A percentile compares a stretch with the other conserved stretches of the same genome.
Conservation (phyloP, 202 grass and related monocot species). For the Alloteropsis angusta region DNA sequence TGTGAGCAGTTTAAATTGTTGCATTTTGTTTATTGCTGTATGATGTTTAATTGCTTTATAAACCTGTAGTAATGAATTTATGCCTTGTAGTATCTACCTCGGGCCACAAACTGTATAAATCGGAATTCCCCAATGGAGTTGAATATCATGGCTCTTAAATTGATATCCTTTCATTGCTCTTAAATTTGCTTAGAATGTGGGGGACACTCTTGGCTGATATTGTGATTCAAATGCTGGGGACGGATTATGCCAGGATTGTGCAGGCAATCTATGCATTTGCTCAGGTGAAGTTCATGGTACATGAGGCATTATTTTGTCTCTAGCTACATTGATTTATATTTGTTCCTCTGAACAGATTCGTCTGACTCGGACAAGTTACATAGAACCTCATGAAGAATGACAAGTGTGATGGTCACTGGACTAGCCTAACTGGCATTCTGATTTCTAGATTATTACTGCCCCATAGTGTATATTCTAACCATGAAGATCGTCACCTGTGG, state of each 20-base stretch:
- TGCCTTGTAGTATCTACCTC: neutral
- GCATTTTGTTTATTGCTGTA: neutral
- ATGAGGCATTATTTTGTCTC: neutral
- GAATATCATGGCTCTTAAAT: neutral
- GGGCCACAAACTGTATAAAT: neutral
- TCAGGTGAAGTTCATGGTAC: conserved; percentile 42
- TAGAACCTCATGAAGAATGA: conserved; percentile 40
- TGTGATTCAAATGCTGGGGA: conserved; percentile 95
- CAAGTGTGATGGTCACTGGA: neutral
- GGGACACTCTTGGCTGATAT: conserved; percentile 92
- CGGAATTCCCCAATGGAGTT: neutral
- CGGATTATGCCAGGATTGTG: conserved; percentile 86
- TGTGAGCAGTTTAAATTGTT: neutral
- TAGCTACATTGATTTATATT: conserved; percentile 3
- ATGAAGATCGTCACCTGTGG: neutral
- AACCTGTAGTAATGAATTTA: neutral
- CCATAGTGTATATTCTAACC: conserved; percentile 12
- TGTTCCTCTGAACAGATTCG: conserved; percentile 53
- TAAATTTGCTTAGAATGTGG: conserved; percentile 67
- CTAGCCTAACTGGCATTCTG: conserved; percentile 1
- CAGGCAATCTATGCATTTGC: conserved; percentile 86
- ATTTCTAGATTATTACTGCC: neutral
- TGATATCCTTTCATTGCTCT: neutral
- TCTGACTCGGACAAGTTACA: conserved; percentile 52
- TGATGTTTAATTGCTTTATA: neutral